phyloP scores from a whole-genome alignment of 2,329 filamentous ascomycete species.

The Colletotrichum destructivum region DNA sequence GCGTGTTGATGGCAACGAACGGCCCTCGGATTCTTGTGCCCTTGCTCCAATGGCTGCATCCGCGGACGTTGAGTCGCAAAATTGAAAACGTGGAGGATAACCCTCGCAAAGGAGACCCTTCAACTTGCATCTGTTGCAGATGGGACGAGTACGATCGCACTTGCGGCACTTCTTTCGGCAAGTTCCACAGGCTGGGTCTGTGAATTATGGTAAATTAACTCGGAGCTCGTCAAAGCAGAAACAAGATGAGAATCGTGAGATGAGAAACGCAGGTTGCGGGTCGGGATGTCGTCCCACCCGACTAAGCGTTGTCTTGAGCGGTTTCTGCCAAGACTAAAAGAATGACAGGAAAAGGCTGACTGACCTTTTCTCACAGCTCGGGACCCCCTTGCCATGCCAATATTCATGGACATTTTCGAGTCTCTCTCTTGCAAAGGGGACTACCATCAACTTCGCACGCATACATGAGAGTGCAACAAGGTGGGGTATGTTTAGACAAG shows the following conservation, averaged over 20 bases:
- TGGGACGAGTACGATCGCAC: slow-evolving; percentile 49
- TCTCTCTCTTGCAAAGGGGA: background rate
- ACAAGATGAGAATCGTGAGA: background rate
- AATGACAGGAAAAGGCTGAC: background rate
- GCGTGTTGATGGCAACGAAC: background rate
- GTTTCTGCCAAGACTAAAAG: background rate
- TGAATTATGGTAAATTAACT: background rate
- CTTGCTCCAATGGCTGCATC: slow-evolving; percentile 28
- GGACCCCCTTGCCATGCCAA: slow-evolving; percentile 24
- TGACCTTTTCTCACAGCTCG: slow-evolving; percentile 35
- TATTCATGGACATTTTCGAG: slow-evolving; percentile 7
- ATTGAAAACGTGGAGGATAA: slow-evolving; percentile 50
- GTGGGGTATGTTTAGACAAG: background rate
- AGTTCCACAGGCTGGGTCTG: slow-evolving; percentile 51
- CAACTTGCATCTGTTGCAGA: slow-evolving; percentile 48
- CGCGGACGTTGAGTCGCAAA: slow-evolving; percentile 45
- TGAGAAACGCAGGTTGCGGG: background rate
- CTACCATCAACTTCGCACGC: background rate
- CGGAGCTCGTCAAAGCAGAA: slow-evolving; percentile 6
- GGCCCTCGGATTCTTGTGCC: background rate
- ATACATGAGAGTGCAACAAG: background rate
- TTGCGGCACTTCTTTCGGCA: slow-evolving; percentile 53
- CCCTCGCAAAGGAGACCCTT: slow-evolving; percentile 52
- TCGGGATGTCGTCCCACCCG: background rate
- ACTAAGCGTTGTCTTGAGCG: background rate